phyloP scores from a whole-genome alignment of 2,329 filamentous ascomycete species.

The Thyridium curvatum region DNA sequence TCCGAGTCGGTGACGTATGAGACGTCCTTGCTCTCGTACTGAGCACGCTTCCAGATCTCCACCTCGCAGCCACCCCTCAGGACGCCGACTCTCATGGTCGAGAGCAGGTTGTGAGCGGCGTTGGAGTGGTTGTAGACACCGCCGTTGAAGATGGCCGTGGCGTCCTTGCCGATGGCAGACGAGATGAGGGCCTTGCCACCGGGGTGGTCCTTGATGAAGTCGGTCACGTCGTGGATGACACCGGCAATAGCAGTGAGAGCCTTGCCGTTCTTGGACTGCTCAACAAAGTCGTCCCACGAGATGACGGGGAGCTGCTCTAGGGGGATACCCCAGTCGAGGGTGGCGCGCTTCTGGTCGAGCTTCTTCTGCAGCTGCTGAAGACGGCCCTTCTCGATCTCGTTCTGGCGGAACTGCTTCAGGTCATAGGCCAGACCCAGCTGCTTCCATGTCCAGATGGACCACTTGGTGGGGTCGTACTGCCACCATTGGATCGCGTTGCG shows the following conservation, averaged over 20 bases:
- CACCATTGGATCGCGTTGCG: slow-evolving; percentile 87
- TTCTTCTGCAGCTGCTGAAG: slow-evolving; percentile 89
- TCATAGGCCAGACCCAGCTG: slow-evolving; percentile 77
- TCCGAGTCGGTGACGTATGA: slow-evolving; percentile 73
- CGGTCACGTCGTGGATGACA: slow-evolving; percentile 77
- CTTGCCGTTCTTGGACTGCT: slow-evolving; percentile 70
- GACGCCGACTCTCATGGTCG: slow-evolving; percentile 82
- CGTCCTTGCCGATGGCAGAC: slow-evolving; percentile 78
- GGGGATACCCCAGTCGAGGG: slow-evolving; percentile 79
- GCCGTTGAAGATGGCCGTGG: slow-evolving; percentile 86
- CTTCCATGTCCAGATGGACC: slow-evolving; percentile 82
- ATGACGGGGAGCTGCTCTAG: slow-evolving; percentile 81
- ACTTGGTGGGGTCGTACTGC: slow-evolving; percentile 91
- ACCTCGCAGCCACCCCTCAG: slow-evolving; percentile 83
- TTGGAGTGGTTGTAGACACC: slow-evolving; percentile 88
- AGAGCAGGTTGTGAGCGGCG: slow-evolving; percentile 81
- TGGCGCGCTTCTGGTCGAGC: slow-evolving; percentile 77
- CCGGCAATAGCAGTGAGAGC: slow-evolving; percentile 73
- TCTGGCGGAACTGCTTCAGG: slow-evolving; percentile 84
- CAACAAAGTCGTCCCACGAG: slow-evolving; percentile 80
- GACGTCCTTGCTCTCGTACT: slow-evolving; percentile 78
- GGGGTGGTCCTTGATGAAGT: slow-evolving; percentile 86
- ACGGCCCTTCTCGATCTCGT: slow-evolving; percentile 89
- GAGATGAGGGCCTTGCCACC: slow-evolving; percentile 83
- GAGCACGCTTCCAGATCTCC: slow-evolving; percentile 86